Evolutionary conservation across 257 asterid genomes (phyloP), one percentile per base, ranked within the genome.

Genomic region (Avicennia marina): DNA sequence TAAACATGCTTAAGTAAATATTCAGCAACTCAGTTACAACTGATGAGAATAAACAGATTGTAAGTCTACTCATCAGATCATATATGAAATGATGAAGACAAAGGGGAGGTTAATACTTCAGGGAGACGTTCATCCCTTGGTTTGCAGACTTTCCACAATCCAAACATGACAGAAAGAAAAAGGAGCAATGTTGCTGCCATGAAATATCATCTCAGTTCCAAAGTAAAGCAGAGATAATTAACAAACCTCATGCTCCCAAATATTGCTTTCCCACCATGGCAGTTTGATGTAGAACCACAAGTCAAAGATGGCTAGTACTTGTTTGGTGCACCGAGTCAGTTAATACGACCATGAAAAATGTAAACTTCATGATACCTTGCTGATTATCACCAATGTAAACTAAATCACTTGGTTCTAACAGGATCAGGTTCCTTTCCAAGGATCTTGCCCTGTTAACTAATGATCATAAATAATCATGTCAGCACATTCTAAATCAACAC

Each of bases 161-260:
- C 82, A 64, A 65, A 70, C 84, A 54, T 56, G 74, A 73, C 66
- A 71, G 33, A 51, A 67, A 69, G 39, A 66, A 52, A 67, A 56
- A 66, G 46, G 58, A 72, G 15, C 56, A 39, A 48, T 16, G 72
- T 83, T 71, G 84, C 84, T 70, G 67, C 58, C 64, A 53, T 44
- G 72, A 31, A 63, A 57, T 31, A 26, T 50, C 39, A 49, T 66
- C 56, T 26, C 36, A 67, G 39, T 57, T 71, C 40, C 52, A 32
- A 58, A 34, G 26, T 36, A 42, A 33, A n/a, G 24, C 25, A 52
- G 49, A 40, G 62, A 41, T 33, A 58, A 55, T 50, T 47, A 43
- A 65, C 62, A 50, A 64, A 87, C 97, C 96, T 90, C 98, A 68
- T 90, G 98, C 55, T 76, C 98, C 98, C 98, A 91, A 73, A 88